Evolutionary conservation across 2,329 filamentous ascomycete genomes (phyloP), one percentile per base, ranked within the genome.

Genomic region (Plenodomus biglobosus): DNA sequence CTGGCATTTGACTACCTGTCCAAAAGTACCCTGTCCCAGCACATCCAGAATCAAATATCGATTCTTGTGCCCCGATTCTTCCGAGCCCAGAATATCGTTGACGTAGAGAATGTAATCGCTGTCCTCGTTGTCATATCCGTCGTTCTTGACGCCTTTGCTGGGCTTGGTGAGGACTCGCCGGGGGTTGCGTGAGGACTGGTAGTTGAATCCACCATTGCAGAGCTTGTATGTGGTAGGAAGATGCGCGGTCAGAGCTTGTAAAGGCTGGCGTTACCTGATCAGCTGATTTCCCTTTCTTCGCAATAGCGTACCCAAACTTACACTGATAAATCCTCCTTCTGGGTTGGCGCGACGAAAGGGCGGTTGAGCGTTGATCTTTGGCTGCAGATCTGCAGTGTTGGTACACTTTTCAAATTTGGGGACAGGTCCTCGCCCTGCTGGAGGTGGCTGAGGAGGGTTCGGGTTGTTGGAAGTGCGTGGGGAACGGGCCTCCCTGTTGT

Each of bases 31-130:
- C 73, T 99, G 94, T 17, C 94, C 94, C 44, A 99, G 80, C 22
- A 99, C 94, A 74, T 99, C 94, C 44, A 99, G 80, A 64, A 99
- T 99, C 54, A 97, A 83, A 70, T 99, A 99, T 42, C 94, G 87
- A 66, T 97, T 97, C 89, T 97, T 99, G 78, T 99, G 94, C 35
- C 94, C 94, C 54, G 92, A 92, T 73, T 99, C 94, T 74, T 99
- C 94, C 13, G 92, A 97, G 8, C 94, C 94, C 45, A 99, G 78
- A 56, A 99, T 99, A 70, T 99, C 94, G 72, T 99, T 99, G 64
- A 99, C 94, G 64, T 97, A 99, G 60, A 99, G 83, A 66, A 99
- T 99, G 70, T 99, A 99, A 69, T 99, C 94, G 72, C 94, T 97
- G 62, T 99, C 94, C 71, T 99, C 94, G 61, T 99, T 99, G 69